phyloP scores from a whole-genome alignment of 2,329 filamentous ascomycete genomes.

The Aspergillus latus region DNA sequence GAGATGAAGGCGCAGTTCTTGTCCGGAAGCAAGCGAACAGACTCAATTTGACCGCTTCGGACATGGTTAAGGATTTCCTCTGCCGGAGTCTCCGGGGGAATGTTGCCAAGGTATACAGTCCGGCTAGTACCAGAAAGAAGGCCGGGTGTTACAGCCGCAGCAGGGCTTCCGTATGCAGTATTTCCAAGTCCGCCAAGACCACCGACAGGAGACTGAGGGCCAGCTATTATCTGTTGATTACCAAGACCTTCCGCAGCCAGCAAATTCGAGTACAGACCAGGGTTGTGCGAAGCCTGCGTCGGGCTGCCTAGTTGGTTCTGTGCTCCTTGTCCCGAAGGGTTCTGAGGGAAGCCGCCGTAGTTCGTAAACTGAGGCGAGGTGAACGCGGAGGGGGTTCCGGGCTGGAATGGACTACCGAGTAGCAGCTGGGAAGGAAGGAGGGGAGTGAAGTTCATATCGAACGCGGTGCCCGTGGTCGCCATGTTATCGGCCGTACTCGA shows the following conservation, averaged over 20 bases:
- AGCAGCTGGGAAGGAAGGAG: constrained; percentile 91
- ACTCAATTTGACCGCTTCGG: constrained; percentile 96
- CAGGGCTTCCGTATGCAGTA: constrained; percentile 63
- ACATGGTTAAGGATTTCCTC: constrained; percentile 97
- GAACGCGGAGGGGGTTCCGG: constrained; percentile 86
- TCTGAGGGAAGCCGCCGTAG: constrained; percentile 72
- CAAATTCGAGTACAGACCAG: constrained; percentile 79
- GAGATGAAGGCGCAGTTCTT: constrained; percentile 99
- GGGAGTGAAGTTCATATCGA: constrained; percentile 98
- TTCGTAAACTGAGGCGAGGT: constrained; percentile 88
- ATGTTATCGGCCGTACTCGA: constrained; percentile 66
- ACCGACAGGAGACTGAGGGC: constrained; percentile 81
- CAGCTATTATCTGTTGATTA: constrained; percentile 74
- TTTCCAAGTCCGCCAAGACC: constrained; percentile 65
- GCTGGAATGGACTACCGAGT: constrained; percentile 94
- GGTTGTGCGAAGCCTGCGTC: constrained; percentile 66
- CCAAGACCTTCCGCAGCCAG: constrained; percentile 83
- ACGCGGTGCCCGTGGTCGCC: constrained; percentile 81
- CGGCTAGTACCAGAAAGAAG: constrained; percentile 88
- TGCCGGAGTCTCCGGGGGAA: constrained; percentile 93
- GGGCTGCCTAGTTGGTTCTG: constrained; percentile 69
- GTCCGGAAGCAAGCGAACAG: constrained; percentile 91
- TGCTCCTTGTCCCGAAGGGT: constrained; percentile 52
- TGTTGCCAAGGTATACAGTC: constrained; percentile 96
- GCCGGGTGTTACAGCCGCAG: constrained; percentile 74